phyloP scores from a whole-genome alignment of 768 basidiomycete species.

The Amanita pseudoporphyria region DNA sequence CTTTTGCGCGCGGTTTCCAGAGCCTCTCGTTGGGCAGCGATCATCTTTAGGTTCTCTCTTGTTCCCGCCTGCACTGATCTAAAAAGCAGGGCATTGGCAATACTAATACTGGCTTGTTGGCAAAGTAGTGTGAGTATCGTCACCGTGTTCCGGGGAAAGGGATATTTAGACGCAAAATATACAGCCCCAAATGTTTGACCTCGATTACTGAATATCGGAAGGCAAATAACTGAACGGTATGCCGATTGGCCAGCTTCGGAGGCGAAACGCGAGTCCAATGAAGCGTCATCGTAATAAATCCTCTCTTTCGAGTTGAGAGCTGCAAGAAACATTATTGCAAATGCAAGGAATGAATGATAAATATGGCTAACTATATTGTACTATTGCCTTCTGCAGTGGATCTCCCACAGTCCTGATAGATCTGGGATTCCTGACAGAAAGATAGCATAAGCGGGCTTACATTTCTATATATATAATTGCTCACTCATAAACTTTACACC shows the following conservation, averaged over 20 bases:
- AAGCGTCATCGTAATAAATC: constrained; percentile 50
- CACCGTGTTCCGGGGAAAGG: constrained; percentile 51
- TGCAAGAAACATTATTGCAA: constrained; percentile 15
- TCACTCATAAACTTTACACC: constrained; percentile 62
- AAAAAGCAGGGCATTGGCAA: constrained; percentile 67
- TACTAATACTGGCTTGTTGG: constrained; percentile 69
- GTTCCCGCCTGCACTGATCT: constrained; percentile 68
- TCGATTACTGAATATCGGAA: constrained; percentile 67
- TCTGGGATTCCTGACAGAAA: constrained; percentile 35
- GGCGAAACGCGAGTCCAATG: constrained; percentile 56
- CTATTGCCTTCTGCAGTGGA: constrained; percentile 57
- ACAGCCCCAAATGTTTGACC: constrained; percentile 68
- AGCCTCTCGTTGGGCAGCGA: constrained; percentile 59
- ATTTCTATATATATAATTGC: constrained; percentile 15
- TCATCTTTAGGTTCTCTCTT: constrained; percentile 68
- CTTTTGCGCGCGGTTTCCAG: constrained; percentile 62
- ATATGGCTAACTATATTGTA: constrained; percentile 45
- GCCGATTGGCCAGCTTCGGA: constrained; percentile 55
- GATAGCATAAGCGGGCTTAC: not conserved
- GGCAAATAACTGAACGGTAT: constrained; percentile 54
- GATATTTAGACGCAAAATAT: constrained; percentile 56
- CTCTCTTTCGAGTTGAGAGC: constrained; percentile 60
- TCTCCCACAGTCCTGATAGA: constrained; percentile 49
- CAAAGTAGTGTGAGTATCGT: constrained; percentile 56
- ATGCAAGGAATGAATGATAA: not conserved